Evolutionary conservation across 441 rosid genomes (phyloP).

Genomic region (Erodium moschatum): DNA sequence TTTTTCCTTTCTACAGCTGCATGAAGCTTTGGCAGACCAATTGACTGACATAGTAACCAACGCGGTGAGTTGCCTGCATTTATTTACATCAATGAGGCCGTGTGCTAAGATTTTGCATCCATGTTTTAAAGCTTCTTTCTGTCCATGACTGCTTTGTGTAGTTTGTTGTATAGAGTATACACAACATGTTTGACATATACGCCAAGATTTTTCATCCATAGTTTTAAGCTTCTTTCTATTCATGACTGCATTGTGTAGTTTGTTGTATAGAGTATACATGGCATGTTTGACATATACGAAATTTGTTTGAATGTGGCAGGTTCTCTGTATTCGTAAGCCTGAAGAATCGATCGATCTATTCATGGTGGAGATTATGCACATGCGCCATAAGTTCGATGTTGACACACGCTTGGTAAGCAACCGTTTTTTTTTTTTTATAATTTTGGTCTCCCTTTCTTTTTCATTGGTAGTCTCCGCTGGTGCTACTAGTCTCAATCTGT

Average conservation of each 20-base stretch:
- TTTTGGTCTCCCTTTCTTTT: background rate
- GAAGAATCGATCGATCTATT: slow-evolving; percentile 81
- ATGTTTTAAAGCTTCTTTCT: too few relatives aligned
- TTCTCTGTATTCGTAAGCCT: slow-evolving; percentile 75
- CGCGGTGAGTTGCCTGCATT: slow-evolving; percentile 40
- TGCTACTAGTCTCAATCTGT: background rate
- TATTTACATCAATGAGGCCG: slow-evolving; percentile 6
- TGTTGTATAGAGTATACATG: slow-evolving; percentile 5
- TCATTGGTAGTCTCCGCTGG: background rate
- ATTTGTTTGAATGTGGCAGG: slow-evolving; percentile 34
- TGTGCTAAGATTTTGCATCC: too few relatives aligned
- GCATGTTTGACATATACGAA: slow-evolving; percentile 5
- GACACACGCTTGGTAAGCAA: slow-evolving; percentile 69
- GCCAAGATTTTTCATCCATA: background rate
- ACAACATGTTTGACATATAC: slow-evolving; percentile 1
- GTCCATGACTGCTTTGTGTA: background rate
- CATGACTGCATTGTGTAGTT: background rate
- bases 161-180: slow-evolving; percentile 2
- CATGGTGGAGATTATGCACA: slow-evolving; percentile 98
- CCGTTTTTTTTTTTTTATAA: slow-evolving; percentile 5
- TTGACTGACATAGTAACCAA: slow-evolving; percentile 78
- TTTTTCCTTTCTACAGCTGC: slow-evolving; percentile 38
- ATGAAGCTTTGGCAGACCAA: slow-evolving; percentile 83
- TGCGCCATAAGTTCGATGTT: slow-evolving; percentile 92
- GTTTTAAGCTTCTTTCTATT: too few relatives aligned